Conservation (phyloP, 108 stramenopile species). For the Pseudonitzschia pungens region DNA sequence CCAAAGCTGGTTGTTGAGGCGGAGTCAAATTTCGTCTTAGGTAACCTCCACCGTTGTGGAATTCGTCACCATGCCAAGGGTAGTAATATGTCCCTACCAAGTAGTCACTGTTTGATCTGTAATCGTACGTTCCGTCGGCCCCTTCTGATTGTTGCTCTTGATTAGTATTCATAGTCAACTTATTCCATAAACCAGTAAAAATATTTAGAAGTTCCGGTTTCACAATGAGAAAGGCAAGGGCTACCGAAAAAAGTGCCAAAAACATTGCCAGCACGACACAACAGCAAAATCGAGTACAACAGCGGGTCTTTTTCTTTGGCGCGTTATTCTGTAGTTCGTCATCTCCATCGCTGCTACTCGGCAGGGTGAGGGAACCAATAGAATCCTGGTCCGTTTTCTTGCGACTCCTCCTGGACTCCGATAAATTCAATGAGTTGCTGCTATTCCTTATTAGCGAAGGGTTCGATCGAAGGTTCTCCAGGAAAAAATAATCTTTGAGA, state of each 20-base stretch:
- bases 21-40: constrained; percentile 41
- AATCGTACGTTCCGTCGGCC: background rate
- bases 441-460: background rate
- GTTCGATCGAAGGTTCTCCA: constrained; percentile 1
- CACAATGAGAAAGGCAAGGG: background rate
- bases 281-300: background rate
- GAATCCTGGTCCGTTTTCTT: background rate
- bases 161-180: background rate
- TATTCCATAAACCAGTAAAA: background rate
- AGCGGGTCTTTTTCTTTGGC: background rate
- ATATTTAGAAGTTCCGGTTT: background rate
- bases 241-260: background rate
- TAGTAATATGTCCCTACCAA: constrained; percentile 18
- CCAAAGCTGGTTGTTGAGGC: constrained; percentile 33
- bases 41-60: constrained; percentile 46
- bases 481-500: background rate
- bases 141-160: background rate
- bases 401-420: background rate
- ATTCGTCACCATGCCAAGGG: constrained; percentile 15
- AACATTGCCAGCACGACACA: background rate
- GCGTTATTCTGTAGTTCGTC: background rate
- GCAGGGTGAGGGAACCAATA: background rate
- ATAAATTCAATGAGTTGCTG: background rate
- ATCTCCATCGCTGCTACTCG: background rate
- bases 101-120: constrained; percentile 13